phyloP scores from a whole-genome alignment of 306 rosid species.

The Trifolium dubium region DNA sequence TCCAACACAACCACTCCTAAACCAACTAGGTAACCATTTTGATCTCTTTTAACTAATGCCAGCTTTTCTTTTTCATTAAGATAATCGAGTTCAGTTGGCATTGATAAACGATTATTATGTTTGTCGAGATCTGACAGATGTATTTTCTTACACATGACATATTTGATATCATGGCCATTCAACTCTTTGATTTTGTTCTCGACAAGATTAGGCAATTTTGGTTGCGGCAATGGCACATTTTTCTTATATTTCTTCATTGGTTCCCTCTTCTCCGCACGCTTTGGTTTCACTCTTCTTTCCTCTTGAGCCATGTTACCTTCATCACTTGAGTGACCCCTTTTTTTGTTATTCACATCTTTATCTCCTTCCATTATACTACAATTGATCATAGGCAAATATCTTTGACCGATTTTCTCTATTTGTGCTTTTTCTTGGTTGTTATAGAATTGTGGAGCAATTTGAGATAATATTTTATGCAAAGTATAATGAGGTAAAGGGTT shows the following conservation, averaged over 20 bases:
- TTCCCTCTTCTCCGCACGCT: not conserved
- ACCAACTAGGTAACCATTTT: not conserved
- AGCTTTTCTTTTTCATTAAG: not conserved
- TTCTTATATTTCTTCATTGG: not conserved
- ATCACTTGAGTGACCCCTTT: not conserved
- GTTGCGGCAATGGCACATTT: not conserved
- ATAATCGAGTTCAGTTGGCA: not conserved
- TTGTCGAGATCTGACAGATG: not conserved
- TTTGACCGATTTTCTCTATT: not conserved
- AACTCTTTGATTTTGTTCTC: not conserved
- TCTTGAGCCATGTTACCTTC: not conserved
- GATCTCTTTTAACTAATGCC: not conserved
- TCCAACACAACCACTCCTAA: not conserved
- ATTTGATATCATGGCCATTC: not conserved
- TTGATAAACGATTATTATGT: not conserved
- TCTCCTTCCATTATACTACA: too few relatives aligned
- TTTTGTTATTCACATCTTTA: not conserved
- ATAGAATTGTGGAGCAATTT: not conserved
- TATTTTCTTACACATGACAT: not conserved
- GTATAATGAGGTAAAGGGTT: too few relatives aligned
- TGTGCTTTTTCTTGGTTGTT: not conserved
- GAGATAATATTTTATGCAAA: not conserved
- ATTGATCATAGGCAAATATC: too few relatives aligned
- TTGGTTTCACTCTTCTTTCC: not conserved
- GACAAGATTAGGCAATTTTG: not conserved